Base-by-base conservation (phyloP, 2,329 filamentous ascomycete species). In the Exophiala xenobiotica region DNA sequence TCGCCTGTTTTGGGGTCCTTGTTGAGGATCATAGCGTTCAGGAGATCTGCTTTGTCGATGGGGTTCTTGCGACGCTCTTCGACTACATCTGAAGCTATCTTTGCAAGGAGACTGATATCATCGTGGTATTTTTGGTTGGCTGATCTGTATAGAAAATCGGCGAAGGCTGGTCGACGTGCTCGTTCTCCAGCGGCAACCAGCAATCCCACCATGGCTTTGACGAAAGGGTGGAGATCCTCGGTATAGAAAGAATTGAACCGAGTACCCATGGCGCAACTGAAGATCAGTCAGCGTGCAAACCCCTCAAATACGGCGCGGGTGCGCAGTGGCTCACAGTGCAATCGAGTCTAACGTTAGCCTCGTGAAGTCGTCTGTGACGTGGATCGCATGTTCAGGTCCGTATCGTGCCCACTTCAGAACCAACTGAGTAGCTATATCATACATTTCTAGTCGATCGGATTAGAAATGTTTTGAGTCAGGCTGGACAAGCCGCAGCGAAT, bases 231-330 rank as follows among this genome's bases (percentile, higher is more conserved):
- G 65, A 85, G 70, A 5, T 81, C 74, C 11, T 86, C 78, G 24
- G 76, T 74, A 63, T 90, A 90, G 68, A 85, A 89, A 1, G 80
- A 85, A 68, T 90, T 89, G 74, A 90, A 89, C 18, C 86, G 81
- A 53, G 77, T 85, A 29, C 80, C 79, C 81, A 87, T 86, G 12
- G 81, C 74, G 65, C 85, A 86, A 26, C 42, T 45, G 16, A 16
- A 16, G 42, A n/a, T 45, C 42, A 33, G 19, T n/a, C 12, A 11
- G n/a, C n/a, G n/a, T n/a, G n/a, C n/a, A n/a, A n/a, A n/a, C n/a
- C n/a, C n/a, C n/a, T n/a, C n/a, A 12, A 18, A 20, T 11, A 29
- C 9, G n/a, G 12, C 8, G 23, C 9, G 12, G 23, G 27, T 18
- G n/a, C 12, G 22, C 18, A 33, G 23, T 3, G 8, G 14, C 42